phyloP scores from a whole-genome alignment of 1,284 basidiomycete species.

The Apiotrichum brassicae region DNA sequence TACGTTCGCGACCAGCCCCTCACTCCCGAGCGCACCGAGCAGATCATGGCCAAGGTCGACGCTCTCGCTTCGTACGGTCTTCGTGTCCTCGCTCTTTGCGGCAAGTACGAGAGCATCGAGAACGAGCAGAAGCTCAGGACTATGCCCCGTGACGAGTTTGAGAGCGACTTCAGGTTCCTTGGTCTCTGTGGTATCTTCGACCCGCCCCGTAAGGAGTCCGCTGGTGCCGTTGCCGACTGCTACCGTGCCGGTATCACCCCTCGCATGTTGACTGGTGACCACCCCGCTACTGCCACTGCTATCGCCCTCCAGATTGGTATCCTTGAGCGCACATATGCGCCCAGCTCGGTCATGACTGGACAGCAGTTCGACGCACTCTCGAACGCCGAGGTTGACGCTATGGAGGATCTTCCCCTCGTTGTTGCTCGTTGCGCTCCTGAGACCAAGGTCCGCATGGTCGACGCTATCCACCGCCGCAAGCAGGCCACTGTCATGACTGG shows the following conservation, averaged over 20 bases:
- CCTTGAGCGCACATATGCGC: conserved; percentile 48
- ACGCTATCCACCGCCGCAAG: conserved; percentile 53
- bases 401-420: conserved; percentile 55
- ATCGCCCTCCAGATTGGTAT: conserved; percentile 54
- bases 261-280: conserved; percentile 57
- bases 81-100: conserved; percentile 49
- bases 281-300: conserved; percentile 51
- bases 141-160: conserved; percentile 53
- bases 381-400: conserved; percentile 57
- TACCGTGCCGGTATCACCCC: conserved; percentile 61
- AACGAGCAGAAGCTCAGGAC: conserved; percentile 34
- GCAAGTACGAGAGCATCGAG: conserved; percentile 46
- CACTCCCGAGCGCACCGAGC: conserved; percentile 35
- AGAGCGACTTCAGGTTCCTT: conserved; percentile 56
- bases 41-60: conserved; percentile 51
- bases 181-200: conserved; percentile 63
- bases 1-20: conserved; percentile 35
- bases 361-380: conserved; percentile 59
- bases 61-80: conserved; percentile 57
- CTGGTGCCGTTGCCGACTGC: conserved; percentile 58
- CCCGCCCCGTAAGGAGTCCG: conserved; percentile 62
- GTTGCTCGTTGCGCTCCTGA: conserved; percentile 56
- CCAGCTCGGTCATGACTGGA: conserved; percentile 51
- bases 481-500: conserved; percentile 49
- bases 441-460: conserved; percentile 56